phyloP scores from a whole-genome alignment of 2,329 filamentous ascomycete genomes.

The Aureobasidium sp. region DNA sequence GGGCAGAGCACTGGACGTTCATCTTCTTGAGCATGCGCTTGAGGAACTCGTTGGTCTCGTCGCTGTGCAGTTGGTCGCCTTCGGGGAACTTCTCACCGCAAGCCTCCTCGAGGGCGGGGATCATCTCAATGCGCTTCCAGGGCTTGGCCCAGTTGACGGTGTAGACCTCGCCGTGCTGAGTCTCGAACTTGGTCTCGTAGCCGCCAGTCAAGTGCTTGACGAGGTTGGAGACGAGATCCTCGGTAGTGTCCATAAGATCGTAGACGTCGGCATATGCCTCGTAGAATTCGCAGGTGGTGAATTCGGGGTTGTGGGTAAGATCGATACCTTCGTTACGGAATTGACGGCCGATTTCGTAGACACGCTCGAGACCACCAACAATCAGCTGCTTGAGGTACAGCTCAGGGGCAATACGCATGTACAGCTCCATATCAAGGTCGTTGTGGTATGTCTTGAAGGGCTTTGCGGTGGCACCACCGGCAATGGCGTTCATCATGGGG shows the following conservation, averaged over 20 bases:
- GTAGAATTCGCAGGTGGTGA: slow-evolving; percentile 97
- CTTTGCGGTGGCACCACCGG: slow-evolving; percentile 89
- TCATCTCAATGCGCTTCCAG: slow-evolving; percentile 94
- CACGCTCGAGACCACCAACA: slow-evolving; percentile 85
- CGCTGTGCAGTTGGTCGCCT: slow-evolving; percentile 78
- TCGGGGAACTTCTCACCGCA: slow-evolving; percentile 91
- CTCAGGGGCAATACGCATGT: slow-evolving; percentile 89
- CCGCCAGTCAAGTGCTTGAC: slow-evolving; percentile 83
- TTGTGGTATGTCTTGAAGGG: slow-evolving; percentile 96
- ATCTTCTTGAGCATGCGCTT: slow-evolving; percentile 77
- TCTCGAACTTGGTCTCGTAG: slow-evolving; percentile 79
- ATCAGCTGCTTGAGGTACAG: slow-evolving; percentile 94
- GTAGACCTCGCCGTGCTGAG: slow-evolving; percentile 75
- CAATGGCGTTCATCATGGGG: slow-evolving; percentile 93
- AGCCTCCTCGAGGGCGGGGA: slow-evolving; percentile 79
- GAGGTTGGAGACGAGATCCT: slow-evolving; percentile 82
- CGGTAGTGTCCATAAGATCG: slow-evolving; percentile 83
- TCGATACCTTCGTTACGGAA: slow-evolving; percentile 93
- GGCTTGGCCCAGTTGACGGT: slow-evolving; percentile 94
- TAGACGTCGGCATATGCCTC: slow-evolving; percentile 78
- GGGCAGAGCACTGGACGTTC: slow-evolving; percentile 81
- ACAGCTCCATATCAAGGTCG: slow-evolving; percentile 88
- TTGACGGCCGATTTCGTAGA: slow-evolving; percentile 91
- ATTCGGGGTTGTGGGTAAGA: slow-evolving; percentile 95
- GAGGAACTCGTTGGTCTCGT: slow-evolving; percentile 84